Evolutionary conservation across 2,329 filamentous ascomycete species (phyloP).

Genomic region (Aureobasidium sp.): DNA sequence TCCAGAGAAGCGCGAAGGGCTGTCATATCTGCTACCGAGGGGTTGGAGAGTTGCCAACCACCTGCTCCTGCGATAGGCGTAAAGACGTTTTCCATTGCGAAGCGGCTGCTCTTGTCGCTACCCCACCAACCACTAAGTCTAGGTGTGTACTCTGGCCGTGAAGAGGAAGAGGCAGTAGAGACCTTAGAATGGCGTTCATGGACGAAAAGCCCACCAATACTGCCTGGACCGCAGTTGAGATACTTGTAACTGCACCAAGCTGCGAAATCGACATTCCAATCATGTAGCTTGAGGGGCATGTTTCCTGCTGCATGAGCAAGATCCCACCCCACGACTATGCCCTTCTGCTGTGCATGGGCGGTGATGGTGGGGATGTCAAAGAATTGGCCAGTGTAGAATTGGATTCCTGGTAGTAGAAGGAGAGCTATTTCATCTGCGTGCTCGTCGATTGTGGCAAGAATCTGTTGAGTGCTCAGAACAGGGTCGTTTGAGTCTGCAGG

Average conservation of each 20-base stretch:
- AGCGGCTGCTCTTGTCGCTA: conserved; percentile 64
- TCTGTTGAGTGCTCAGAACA: conserved; percentile 61
- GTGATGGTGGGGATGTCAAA: conserved; percentile 80
- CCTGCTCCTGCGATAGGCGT: conserved; percentile 67
- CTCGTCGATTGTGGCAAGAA: conserved; percentile 64
- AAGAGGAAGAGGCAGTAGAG: conserved; percentile 13
- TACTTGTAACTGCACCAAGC: conserved; percentile 96
- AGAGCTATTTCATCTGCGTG: conserved; percentile 67
- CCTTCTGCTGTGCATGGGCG: conserved; percentile 60
- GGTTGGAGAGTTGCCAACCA: conserved; percentile 82
- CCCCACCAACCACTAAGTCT: conserved; percentile 84
- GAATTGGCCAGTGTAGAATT: conserved; percentile 86
- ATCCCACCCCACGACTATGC: conserved; percentile 76
- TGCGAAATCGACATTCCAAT: conserved; percentile 88
- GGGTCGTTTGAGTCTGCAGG: conserved; percentile 45
- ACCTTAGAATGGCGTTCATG: conserved; percentile 64
- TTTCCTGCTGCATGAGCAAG: conserved; percentile 82
- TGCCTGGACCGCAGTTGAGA: conserved; percentile 75
- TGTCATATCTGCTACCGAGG: conserved; percentile 67
- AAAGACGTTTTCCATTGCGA: conserved; percentile 78
- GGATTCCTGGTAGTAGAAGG: conserved; percentile 74
- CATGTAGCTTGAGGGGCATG: conserved; percentile 68
- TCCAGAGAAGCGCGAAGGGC: conserved; percentile 65
- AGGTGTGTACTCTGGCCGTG: conserved; percentile 45
- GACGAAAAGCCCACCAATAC: conserved; percentile 73